Evolutionary conservation across 306 rosid genomes (phyloP).

Genomic region (Cicer arietinum): DNA sequence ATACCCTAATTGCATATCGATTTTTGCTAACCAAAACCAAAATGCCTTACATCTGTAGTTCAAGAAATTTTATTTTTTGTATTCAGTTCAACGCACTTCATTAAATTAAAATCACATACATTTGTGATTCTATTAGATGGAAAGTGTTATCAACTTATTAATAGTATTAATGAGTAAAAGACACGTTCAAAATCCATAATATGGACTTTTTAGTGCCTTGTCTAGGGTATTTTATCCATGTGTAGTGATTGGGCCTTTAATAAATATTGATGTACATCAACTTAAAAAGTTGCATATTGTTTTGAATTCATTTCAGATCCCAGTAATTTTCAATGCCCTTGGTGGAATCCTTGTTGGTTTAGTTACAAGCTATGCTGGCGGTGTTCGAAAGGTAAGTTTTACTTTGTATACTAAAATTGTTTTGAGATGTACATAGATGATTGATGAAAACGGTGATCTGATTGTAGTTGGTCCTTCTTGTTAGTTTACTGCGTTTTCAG

Average conservation of each 20-base stretch:
- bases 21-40: neutral
- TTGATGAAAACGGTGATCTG: constrained; percentile 7
- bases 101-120: neutral
- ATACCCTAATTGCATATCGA: neutral
- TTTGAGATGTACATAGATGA: constrained; percentile 21
- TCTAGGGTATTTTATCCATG: constrained; percentile 28
- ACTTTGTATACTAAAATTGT: constrained; percentile 29
- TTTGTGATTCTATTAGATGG: constrained; percentile 17
- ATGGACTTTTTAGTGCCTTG: constrained; percentile 8
- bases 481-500: constrained; percentile 2
- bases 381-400: constrained; percentile 89
- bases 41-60: constrained; percentile 25
- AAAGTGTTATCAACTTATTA: constrained; percentile 13
- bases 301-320: constrained; percentile 66
- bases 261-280: constrained; percentile 34
- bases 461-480: neutral
- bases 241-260: constrained; percentile 20
- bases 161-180: constrained; percentile 1
- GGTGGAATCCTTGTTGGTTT: constrained; percentile 99
- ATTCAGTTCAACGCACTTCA: neutral
- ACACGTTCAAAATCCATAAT: constrained; percentile 19
- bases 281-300: constrained; percentile 10
- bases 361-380: constrained; percentile 89
- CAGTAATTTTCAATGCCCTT: constrained; percentile 78
- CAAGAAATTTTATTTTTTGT: constrained; percentile 2